Conservation (phyloP, 495 filamentous ascomycete genomes). For the Letharia columbiana region DNA sequence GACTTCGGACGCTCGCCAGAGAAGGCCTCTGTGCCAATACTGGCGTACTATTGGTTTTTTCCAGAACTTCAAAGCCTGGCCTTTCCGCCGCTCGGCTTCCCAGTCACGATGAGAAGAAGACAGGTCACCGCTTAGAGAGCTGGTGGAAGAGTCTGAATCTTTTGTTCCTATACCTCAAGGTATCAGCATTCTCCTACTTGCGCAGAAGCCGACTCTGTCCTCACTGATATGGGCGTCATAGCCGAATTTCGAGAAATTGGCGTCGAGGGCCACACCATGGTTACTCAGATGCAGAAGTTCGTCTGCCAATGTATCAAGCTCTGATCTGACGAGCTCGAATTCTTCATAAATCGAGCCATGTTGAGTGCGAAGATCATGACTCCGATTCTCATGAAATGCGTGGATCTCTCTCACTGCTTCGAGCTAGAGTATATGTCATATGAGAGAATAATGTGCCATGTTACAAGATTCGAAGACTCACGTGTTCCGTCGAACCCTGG, state of each 20-base stretch:
- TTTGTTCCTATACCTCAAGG: constrained; percentile 21
- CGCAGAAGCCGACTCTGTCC: constrained; percentile 22
- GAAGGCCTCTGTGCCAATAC: constrained; percentile 52
- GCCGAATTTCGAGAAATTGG: constrained; percentile 51
- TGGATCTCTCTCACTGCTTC: constrained; percentile 41
- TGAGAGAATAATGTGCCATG: not conserved
- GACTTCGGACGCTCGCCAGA: constrained; percentile 46
- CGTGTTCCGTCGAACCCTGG: constrained; percentile 46
- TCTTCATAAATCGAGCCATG: constrained; percentile 42
- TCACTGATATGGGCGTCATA: constrained; percentile 47
- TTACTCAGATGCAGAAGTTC: constrained; percentile 47
- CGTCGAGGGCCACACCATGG: constrained; percentile 43
- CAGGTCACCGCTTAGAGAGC: constrained; percentile 23
- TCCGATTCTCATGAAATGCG: constrained; percentile 39
- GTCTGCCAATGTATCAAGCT: constrained; percentile 39
- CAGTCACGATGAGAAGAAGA: constrained; percentile 32
- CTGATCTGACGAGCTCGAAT: constrained; percentile 40
- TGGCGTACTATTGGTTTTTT: constrained; percentile 46
- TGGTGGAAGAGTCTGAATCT: constrained; percentile 29
- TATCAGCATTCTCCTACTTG: not conserved
- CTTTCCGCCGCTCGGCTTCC: constrained; percentile 37
- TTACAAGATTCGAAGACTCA: constrained; percentile 14
- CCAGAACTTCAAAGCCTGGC: constrained; percentile 42
- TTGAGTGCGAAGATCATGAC: constrained; percentile 34
- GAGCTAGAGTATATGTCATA: constrained; percentile 20